phyloP scores from a whole-genome alignment of 441 rosid genomes.

The Erysimum pusillum region DNA sequence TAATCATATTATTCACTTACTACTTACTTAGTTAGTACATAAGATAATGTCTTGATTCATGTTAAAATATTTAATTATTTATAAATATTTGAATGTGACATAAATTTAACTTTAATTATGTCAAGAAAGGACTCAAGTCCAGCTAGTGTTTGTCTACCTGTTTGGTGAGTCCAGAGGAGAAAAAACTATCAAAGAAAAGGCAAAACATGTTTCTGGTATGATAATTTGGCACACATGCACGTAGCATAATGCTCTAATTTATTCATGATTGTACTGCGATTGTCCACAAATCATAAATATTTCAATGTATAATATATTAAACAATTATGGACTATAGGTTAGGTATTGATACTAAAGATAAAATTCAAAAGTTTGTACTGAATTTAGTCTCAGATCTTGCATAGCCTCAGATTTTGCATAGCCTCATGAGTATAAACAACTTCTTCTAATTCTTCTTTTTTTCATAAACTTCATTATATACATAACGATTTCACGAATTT shows the following conservation, averaged over 20 bases:
- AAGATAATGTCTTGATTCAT: background rate
- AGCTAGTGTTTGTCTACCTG: conserved; percentile 29
- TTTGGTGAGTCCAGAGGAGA: conserved; percentile 11
- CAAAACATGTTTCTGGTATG: conserved; percentile 40
- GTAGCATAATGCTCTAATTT: background rate
- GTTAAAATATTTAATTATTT: background rate
- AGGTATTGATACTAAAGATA: background rate
- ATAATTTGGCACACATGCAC: conserved; percentile 14
- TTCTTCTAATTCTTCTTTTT: too few relatives aligned
- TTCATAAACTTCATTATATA: too few relatives aligned
- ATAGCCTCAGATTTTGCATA: too few relatives aligned
- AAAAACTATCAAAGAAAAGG: conserved; percentile 28
- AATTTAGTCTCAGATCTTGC: too few relatives aligned
- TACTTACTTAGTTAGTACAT: conserved; percentile 2
- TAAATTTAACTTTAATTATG: conserved; percentile 1
- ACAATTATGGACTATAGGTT: background rate
- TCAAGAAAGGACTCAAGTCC: conserved; percentile 9
- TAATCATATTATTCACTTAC: background rate
- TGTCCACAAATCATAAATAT: background rate
- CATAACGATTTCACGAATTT: too few relatives aligned
- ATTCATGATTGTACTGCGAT: background rate
- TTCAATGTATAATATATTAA: background rate
- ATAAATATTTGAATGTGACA: conserved; percentile 11
- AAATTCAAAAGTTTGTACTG: background rate
- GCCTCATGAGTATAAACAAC: too few relatives aligned